phyloP scores from a whole-genome alignment of 371 early-diverging fungal genomes.

The Mortierella sp. region DNA sequence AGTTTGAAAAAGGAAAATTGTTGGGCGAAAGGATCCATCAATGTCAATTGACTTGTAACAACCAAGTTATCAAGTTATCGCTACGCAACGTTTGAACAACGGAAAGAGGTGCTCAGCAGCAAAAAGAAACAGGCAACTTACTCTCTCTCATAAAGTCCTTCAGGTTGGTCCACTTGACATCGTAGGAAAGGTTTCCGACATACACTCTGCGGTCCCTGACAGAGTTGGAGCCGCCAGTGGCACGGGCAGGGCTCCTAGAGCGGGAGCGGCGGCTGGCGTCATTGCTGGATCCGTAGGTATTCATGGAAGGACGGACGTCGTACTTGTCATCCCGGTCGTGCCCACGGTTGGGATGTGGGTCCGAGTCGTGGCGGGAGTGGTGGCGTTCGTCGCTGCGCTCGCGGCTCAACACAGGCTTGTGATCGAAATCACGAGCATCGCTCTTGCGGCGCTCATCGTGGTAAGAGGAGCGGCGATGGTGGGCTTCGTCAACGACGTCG shows the following conservation, averaged over 20 bases:
- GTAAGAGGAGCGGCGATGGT: conserved; percentile 43
- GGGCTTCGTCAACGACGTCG: conserved; percentile 24
- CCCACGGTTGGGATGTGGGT: neutral
- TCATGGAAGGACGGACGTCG: conserved; percentile 15
- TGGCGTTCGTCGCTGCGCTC: conserved; percentile 19
- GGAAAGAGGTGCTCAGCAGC: neutral
- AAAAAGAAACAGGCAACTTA: conserved; percentile 38
- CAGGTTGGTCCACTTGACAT: conserved; percentile 72
- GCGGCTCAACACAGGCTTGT: neutral
- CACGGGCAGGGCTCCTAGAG: conserved; percentile 42
- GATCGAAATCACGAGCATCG: conserved; percentile 13
- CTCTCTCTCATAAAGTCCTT: conserved; percentile 88
- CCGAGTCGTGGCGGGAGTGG: conserved; percentile 12
- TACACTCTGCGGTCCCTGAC: conserved; percentile 68
- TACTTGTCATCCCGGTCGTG: conserved; percentile 42
- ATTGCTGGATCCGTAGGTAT: conserved; percentile 4
- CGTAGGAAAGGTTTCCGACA: conserved; percentile 77
- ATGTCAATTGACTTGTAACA: conserved; percentile 11
- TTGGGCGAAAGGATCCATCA: neutral
- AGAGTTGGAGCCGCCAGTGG: neutral
- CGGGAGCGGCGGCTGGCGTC: conserved; percentile 29
- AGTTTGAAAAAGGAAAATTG: neutral
- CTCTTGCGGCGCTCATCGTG: conserved; percentile 14
- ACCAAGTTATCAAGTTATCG: neutral
- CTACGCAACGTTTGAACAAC: neutral